Evolutionary conservation across 2,329 filamentous ascomycete species (phyloP).

Genomic region (Penicillium aurantiogriseum): DNA sequence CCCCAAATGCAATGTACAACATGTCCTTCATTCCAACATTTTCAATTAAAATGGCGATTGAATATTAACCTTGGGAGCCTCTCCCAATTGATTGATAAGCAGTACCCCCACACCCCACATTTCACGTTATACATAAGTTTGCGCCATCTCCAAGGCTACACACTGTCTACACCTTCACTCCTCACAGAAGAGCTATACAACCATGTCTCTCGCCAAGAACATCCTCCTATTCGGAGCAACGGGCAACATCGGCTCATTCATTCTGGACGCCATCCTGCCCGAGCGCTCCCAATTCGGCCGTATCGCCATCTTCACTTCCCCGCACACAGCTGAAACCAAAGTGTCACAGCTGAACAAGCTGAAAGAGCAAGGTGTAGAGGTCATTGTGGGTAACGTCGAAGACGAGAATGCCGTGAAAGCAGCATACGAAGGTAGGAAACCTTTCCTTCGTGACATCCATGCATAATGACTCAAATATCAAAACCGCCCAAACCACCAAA

Average conservation of each 20-base stretch:
- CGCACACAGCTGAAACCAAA: constrained; percentile 53
- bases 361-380: constrained; percentile 49
- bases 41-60: neutral
- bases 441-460: neutral
- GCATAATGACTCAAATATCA: neutral
- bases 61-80: neutral
- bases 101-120: constrained; percentile 8
- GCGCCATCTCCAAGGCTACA: neutral
- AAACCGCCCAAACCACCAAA: neutral
- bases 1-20: neutral
- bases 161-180: neutral
- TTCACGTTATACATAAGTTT: neutral
- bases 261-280: constrained; percentile 50
- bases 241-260: constrained; percentile 50
- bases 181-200: neutral
- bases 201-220: constrained; percentile 31
- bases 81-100: constrained; percentile 5
- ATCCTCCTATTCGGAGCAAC: constrained; percentile 56
- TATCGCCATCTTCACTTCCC: constrained; percentile 59
- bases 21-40: neutral
- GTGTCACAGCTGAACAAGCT: constrained; percentile 48
- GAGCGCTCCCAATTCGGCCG: constrained; percentile 49
- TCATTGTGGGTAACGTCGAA: constrained; percentile 57
- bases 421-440: constrained; percentile 52
- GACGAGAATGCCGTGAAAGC: constrained; percentile 53